These are phyloP conservation scores for Anisodus acutangulus DNA, from an alignment of 257 asterid species.

Conservation along the genomic window DNA sequence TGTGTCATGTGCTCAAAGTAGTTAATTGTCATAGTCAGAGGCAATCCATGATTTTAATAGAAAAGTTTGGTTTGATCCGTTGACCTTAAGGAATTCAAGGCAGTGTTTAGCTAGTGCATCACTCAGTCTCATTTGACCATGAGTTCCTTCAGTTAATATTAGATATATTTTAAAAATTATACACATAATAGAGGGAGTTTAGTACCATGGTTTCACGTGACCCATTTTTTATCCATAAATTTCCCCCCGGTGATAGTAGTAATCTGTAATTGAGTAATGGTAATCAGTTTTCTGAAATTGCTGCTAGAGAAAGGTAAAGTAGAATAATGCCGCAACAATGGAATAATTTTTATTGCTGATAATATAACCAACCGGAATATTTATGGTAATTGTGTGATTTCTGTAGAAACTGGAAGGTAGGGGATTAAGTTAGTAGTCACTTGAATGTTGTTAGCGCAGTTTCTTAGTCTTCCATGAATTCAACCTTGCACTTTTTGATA, in stretches of 20 bases:
- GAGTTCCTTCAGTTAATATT: too few relatives aligned
- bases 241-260: neutral
- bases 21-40: too few relatives aligned
- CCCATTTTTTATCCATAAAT: too few relatives aligned
- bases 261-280: neutral
- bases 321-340: neutral
- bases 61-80: too few relatives aligned
- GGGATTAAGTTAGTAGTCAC: neutral
- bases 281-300: constrained; percentile 14
- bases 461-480: neutral
- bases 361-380: neutral
- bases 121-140: too few relatives aligned
- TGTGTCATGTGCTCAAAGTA: neutral
- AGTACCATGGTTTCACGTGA: too few relatives aligned
- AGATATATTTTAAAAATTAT: too few relatives aligned
- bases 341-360: neutral
- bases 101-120: too few relatives aligned
- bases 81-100: too few relatives aligned
- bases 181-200: too few relatives aligned
- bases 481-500: constrained; percentile 14
- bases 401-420: neutral
- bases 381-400: neutral
- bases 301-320: constrained; percentile 10
- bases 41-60: too few relatives aligned
- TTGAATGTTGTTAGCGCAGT: neutral